Conservation (phyloP, 108 stramenopile genomes). For the Conticribra guillardii region DNA sequence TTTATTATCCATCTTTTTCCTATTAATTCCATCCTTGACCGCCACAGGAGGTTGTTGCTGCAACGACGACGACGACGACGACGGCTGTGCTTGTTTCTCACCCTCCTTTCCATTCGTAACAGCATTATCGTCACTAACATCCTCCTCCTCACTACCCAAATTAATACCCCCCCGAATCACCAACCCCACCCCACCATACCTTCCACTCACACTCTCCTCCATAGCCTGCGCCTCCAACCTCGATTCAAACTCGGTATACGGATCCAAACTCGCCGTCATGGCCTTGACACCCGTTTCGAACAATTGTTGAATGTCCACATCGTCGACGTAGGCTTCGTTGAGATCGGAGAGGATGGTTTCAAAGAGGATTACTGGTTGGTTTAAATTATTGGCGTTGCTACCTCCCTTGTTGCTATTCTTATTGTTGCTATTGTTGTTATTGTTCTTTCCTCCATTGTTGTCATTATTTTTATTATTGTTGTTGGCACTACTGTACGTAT, state of each 20-base stretch:
- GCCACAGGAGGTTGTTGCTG: slow-evolving; percentile 2
- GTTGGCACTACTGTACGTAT: neutral
- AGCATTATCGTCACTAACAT: slow-evolving; percentile 24
- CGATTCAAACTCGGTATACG: slow-evolving; percentile 95
- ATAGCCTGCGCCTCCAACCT: slow-evolving; percentile 76
- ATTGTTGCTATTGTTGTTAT: neutral
- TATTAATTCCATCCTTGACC: slow-evolving; percentile 20
- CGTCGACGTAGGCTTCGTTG: slow-evolving; percentile 81
- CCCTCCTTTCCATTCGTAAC: slow-evolving; percentile 7
- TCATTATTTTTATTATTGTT: no score
- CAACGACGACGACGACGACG: neutral
- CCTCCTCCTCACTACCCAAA: slow-evolving; percentile 24
- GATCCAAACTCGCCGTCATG: slow-evolving; percentile 93
- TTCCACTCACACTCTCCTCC: slow-evolving; percentile 84
- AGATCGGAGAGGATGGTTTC: slow-evolving; percentile 84
- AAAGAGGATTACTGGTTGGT: slow-evolving; percentile 82
- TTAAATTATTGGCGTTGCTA: slow-evolving; percentile 24
- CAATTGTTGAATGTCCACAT: slow-evolving; percentile 86
- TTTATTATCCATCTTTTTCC: neutral
- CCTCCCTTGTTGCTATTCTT: neutral
- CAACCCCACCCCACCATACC: slow-evolving; percentile 94
- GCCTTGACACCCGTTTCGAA: slow-evolving; percentile 93
- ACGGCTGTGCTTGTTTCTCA: no score
- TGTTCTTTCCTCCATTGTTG: neutral
- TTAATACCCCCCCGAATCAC: slow-evolving; percentile 83